Evolutionary conservation across 1,139 yeast species (phyloP).

Genomic region (Geotrichum aggregatum): DNA sequence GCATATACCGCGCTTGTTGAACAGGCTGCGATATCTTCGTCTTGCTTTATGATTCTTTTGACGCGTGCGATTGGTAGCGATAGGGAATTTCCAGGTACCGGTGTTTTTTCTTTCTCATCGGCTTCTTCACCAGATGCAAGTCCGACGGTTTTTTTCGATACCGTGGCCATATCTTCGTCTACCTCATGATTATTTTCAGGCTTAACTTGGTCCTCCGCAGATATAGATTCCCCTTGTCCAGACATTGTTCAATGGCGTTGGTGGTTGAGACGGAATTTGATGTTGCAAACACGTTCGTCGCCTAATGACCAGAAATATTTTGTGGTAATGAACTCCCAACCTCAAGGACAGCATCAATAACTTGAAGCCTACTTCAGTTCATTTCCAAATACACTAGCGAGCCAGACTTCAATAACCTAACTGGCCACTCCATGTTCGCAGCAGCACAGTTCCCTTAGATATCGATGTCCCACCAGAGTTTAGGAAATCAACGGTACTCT

Average conservation of each 20-base stretch:
- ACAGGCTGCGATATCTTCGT: constrained; percentile 73
- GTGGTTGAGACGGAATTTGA: background rate
- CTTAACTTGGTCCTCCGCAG: background rate
- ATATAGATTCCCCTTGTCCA: background rate
- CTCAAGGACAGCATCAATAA: background rate
- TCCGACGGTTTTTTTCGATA: background rate
- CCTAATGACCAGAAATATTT: background rate
- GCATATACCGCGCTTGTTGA: constrained; percentile 79
- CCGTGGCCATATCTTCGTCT: too few species aligned
- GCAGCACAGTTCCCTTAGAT: background rate
- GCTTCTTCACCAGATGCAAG: too few species aligned
- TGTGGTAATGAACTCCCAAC: background rate
- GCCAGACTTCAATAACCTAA: background rate
- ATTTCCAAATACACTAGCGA: background rate
- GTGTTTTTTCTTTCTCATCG: background rate
- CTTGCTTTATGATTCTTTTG: constrained; percentile 77
- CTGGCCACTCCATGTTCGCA: too few species aligned
- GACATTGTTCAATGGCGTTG: background rate
- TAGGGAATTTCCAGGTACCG: constrained; percentile 16
- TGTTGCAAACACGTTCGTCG: background rate
- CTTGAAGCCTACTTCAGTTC: background rate
- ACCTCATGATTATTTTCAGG: background rate
- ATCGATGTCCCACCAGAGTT: background rate
- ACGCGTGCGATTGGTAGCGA: constrained; percentile 71
- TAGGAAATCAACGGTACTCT: background rate